Conservation (phyloP, 2,329 filamentous ascomycete species). For the Diaporthe citri region DNA sequence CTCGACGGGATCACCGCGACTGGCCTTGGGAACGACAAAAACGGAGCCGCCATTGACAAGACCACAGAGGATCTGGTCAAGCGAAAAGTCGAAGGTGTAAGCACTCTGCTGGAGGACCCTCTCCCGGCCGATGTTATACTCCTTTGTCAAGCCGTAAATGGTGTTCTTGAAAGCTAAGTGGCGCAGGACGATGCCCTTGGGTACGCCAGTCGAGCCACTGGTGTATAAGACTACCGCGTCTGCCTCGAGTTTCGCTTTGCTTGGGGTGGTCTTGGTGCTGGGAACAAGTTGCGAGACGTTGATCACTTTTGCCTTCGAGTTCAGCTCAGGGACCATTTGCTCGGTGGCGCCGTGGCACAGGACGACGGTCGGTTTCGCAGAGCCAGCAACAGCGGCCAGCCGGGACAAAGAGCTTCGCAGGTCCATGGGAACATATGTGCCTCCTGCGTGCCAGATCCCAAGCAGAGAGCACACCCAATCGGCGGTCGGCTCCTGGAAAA, state of each 20-base stretch:
- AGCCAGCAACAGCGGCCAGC: conserved; percentile 47
- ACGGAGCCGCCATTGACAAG: conserved; percentile 48
- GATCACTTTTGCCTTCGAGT: background rate
- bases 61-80: conserved; percentile 47
- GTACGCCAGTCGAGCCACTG: conserved; percentile 50
- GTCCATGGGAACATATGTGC: conserved; percentile 58
- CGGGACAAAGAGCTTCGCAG: conserved; percentile 46
- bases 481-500: conserved; percentile 53
- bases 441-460: conserved; percentile 55
- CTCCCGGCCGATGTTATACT: conserved; percentile 43
- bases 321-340: background rate
- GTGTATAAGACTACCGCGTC: conserved; percentile 51
- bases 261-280: background rate
- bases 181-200: conserved; percentile 56
- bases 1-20: conserved; percentile 49
- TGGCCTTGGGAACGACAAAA: conserved; percentile 44
- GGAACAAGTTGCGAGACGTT: background rate
- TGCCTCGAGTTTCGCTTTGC: conserved; percentile 13
- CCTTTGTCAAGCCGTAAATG: conserved; percentile 43
- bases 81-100: conserved; percentile 56
- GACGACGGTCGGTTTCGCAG: conserved; percentile 48
- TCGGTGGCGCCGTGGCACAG: conserved; percentile 38
- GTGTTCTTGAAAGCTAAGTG: conserved; percentile 49
- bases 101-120: conserved; percentile 52
- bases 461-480: conserved; percentile 55